Conservation (phyloP, 2,329 filamentous ascomycete species). For the Botryosphaeria dothidea region DNA sequence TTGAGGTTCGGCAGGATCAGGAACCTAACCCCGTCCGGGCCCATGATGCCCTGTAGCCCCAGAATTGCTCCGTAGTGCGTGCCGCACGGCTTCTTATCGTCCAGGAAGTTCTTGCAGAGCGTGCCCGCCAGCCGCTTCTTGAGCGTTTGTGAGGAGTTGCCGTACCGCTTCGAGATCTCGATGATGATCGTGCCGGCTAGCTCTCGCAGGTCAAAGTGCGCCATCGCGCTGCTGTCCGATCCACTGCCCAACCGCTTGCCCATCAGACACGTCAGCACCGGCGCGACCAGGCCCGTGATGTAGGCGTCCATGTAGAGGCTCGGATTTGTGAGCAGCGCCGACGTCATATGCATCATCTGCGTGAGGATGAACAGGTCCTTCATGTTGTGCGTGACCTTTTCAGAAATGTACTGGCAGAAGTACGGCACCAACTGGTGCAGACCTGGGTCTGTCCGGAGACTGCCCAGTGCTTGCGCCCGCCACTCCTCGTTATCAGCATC, state of each 20-base stretch:
- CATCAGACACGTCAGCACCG: slow-evolving; percentile 88
- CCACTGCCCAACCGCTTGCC: slow-evolving; percentile 73
- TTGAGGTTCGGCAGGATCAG: slow-evolving; percentile 67
- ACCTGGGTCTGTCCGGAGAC: slow-evolving; percentile 83
- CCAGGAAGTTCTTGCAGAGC: slow-evolving; percentile 88
- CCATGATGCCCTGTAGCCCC: slow-evolving; percentile 77
- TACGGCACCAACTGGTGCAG: slow-evolving; percentile 95
- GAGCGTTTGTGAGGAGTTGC: slow-evolving; percentile 75
- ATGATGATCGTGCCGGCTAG: slow-evolving; percentile 80
- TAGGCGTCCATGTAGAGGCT: slow-evolving; percentile 75
- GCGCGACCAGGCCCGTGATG: slow-evolving; percentile 72
- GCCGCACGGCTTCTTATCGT: slow-evolving; percentile 77
- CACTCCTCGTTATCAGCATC: slow-evolving; percentile 87
- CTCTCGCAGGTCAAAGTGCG: slow-evolving; percentile 78
- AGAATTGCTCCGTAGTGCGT: slow-evolving; percentile 88
- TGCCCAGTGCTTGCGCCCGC: slow-evolving; percentile 80
- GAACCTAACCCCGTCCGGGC: slow-evolving; percentile 62
- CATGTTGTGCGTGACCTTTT: slow-evolving; percentile 91
- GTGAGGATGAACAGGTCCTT: slow-evolving; percentile 86
- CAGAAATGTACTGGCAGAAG: slow-evolving; percentile 92
- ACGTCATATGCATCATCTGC: slow-evolving; percentile 89
- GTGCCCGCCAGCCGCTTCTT: slow-evolving; percentile 89
- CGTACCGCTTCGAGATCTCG: slow-evolving; percentile 78
- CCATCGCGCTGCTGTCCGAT: slow-evolving; percentile 42
- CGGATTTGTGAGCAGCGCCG: slow-evolving; percentile 80